Conservation (phyloP, 83 land plant species). For the Picea mariana region DNA sequence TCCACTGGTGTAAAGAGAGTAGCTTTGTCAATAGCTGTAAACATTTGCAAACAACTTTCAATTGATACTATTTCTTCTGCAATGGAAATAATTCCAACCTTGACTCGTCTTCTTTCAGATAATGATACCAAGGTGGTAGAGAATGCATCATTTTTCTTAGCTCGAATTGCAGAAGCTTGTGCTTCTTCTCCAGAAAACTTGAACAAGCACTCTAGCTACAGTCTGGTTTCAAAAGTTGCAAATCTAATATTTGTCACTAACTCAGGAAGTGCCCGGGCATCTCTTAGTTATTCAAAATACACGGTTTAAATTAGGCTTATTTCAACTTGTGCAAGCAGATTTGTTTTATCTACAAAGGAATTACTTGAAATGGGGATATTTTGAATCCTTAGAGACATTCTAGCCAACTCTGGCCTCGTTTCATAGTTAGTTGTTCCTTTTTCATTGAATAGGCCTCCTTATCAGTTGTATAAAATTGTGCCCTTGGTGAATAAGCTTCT, state of each 20-base stretch:
- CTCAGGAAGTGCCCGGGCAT: constrained; percentile 35
- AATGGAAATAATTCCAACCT: constrained; percentile 43
- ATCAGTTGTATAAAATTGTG: constrained; percentile 58
- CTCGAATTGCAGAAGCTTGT: constrained; percentile 49
- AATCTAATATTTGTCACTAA: constrained; percentile 42
- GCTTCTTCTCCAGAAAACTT: constrained; percentile 45
- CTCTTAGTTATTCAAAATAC: constrained; percentile 47
- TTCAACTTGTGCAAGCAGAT: constrained; percentile 57
- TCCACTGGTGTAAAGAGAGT: constrained; percentile 65
- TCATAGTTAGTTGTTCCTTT: constrained; percentile 38
- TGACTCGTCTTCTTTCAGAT: constrained; percentile 47
- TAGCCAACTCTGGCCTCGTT: constrained; percentile 36
- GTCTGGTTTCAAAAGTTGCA: constrained; percentile 42
- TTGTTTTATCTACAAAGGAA: constrained; percentile 43
- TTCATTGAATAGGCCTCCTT: constrained; percentile 39
- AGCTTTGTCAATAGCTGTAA: constrained; percentile 56
- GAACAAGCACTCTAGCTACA: constrained; percentile 44
- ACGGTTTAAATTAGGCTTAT: constrained; percentile 45
- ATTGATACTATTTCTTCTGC: constrained; percentile 42
- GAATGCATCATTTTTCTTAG: constrained; percentile 53
- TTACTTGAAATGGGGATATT: constrained; percentile 46
- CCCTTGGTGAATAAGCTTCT: constrained; percentile 76
- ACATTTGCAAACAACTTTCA: constrained; percentile 51
- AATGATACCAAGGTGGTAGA: constrained; percentile 50
- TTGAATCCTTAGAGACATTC: constrained; percentile 36